Evolutionary conservation across 257 asterid species (phyloP), one percentile per base, ranked within the genome.

Genomic region (Coffea canephora): DNA sequence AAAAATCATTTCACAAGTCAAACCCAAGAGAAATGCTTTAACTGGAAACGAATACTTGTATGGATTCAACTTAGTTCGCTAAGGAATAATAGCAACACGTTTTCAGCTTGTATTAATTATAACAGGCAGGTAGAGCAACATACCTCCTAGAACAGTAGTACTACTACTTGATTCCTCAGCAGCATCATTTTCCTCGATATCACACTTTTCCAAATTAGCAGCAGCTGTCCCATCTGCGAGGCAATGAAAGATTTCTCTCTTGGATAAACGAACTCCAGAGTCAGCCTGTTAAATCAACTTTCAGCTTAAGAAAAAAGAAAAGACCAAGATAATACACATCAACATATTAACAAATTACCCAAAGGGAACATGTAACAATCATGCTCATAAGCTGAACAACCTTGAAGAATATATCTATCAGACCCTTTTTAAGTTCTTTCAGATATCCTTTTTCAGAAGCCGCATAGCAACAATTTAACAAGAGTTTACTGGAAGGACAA

Each of bases 181-280:
- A 48, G 73, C 84, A 78, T 79, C 85, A 73, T 80, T 83, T 70
- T 87, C 97, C 79, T 88, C 94, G 27, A 5, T 83, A 2, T 76
- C 86, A 65, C 85, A 80, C 64, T 86, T 85, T 80, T 93, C 96
- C 73, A 91, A 81, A 82, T 90, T 81, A 78, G 95, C 84, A 59
- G 94, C 99, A 79, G 88, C 86, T 7, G 95, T 96, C 76, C 96
- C 97, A 82, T 92, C 88, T 73, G 91, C 82, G 77, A 93, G 90
- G 80, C 82, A 77, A 52, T 77, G 76, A 34, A 91, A 83, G 81
- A 82, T 76, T 64, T 91, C 94, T 83, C 80, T 84, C 84, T 87
- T 93, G 71, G 98, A 90, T 83, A 91, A 87, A 87, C 89, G 25
- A 79, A 89, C 88, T 83, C 90, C 97, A 82, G 93, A 84, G 73